Conservation (phyloP, 164 flowering plant species). For the Houttuynia cordata region DNA sequence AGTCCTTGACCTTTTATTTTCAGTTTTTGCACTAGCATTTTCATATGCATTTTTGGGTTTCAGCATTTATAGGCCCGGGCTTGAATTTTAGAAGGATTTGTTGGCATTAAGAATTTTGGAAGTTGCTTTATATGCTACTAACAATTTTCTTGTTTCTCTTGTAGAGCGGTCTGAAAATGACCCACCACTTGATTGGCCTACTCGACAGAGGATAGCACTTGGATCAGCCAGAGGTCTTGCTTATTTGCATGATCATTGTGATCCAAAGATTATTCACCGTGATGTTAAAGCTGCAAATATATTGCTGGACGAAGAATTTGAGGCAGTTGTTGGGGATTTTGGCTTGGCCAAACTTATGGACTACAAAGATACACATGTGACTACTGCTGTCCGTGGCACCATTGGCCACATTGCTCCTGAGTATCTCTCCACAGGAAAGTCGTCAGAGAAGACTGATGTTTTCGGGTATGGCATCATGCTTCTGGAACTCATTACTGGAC, state of each 20-base stretch:
- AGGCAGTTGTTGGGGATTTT: constrained; percentile 96
- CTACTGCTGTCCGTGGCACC: constrained; percentile 94
- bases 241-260: constrained; percentile 93
- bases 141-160: constrained; percentile 13
- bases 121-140: neutral
- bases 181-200: constrained; percentile 80
- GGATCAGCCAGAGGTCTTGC: constrained; percentile 93
- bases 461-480: constrained; percentile 96
- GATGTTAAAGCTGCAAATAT: constrained; percentile 97
- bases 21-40: neutral
- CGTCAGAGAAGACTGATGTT: constrained; percentile 90
- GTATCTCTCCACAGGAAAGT: constrained; percentile 87
- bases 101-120: neutral
- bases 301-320: constrained; percentile 86
- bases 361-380: constrained; percentile 93
- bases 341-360: constrained; percentile 97
- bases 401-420: constrained; percentile 96
- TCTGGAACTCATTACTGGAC: constrained; percentile 87
- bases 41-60: too few relatives aligned
- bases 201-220: constrained; percentile 64
- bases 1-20: neutral
- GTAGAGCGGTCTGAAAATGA: constrained; percentile 61
- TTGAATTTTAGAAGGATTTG: neutral
- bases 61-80: neutral
- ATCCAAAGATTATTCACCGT: constrained; percentile 91